These are phyloP conservation scores for Hyphopichia fennica DNA, from an alignment of 1,139 yeast genomes.

Conservation along the genomic window DNA sequence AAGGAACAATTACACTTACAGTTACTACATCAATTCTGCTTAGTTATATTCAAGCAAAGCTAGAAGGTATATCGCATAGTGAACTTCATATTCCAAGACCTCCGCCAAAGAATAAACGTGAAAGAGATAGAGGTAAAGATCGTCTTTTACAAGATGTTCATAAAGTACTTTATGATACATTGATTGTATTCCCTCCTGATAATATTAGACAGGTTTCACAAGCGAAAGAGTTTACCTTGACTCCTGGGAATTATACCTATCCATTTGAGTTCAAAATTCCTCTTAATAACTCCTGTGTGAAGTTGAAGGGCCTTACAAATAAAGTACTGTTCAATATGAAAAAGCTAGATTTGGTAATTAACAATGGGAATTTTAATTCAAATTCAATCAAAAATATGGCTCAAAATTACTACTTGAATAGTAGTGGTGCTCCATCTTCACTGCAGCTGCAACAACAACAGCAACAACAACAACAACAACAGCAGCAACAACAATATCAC, in stretches of 20 bases:
- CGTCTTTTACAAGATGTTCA: conserved; percentile 46
- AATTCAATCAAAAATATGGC: conserved; percentile 23
- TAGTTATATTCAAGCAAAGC: conserved; percentile 54
- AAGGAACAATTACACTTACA: conserved; percentile 47
- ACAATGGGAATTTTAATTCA: conserved; percentile 35
- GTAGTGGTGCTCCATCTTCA: background rate
- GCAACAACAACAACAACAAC: conserved; percentile 3
- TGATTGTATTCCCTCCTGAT: conserved; percentile 61
- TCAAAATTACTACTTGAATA: conserved; percentile 11
- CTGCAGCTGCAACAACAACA: background rate
- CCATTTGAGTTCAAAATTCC: conserved; percentile 61
- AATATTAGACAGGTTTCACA: conserved; percentile 49
- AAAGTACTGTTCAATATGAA: conserved; percentile 35
- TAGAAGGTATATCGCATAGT: conserved; percentile 55
- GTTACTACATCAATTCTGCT: conserved; percentile 50
- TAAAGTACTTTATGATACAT: conserved; percentile 54
- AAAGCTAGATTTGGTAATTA: conserved; percentile 30
- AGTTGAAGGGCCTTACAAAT: conserved; percentile 43
- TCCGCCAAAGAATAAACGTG: conserved; percentile 10
- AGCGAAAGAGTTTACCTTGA: conserved; percentile 56
- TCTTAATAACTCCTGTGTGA: conserved; percentile 47
- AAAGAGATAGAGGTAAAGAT: conserved; percentile 13
- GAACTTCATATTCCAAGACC: conserved; percentile 29
- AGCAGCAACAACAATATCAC: conserved; percentile 31
- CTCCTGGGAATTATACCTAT: conserved; percentile 59